Percentiles rank a stretch among this genome's conserved stretches.
phyloP scores from a whole-genome alignment of 2,329 filamentous ascomycete genomes.

The Penicillium sumatraense region DNA sequence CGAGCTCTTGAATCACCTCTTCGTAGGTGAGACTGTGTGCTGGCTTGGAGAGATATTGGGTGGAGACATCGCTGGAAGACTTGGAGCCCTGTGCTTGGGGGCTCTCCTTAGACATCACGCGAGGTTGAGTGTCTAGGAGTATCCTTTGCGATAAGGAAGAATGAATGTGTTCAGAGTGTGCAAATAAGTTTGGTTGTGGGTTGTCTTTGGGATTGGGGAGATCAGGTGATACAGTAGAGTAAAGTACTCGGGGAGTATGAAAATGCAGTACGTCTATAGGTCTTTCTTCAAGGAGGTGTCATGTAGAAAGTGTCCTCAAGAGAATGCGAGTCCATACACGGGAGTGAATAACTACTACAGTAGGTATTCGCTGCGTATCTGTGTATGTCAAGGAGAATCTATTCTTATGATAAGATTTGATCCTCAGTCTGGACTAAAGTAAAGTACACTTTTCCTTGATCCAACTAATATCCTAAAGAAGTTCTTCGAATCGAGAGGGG shows the following conservation, averaged over 20 bases:
- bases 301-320: constrained; percentile 38
- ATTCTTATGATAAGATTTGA: constrained; percentile 14
- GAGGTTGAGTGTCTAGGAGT: not conserved
- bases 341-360: too few species aligned
- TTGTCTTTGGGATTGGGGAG: too few species aligned
- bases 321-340: constrained; percentile 40
- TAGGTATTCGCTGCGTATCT: constrained; percentile 9
- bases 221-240: not conserved
- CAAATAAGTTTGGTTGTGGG: not conserved
- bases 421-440: constrained; percentile 15
- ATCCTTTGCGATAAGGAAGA: not conserved
- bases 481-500: too few species aligned
- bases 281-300: constrained; percentile 34
- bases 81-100: constrained; percentile 14
- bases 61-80: constrained; percentile 38
- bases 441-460: too few species aligned
- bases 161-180: not conserved
- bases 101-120: constrained; percentile 26
- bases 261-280: constrained; percentile 19
- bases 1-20: constrained; percentile 59
- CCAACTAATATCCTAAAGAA: too few species aligned
- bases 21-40: constrained; percentile 65
- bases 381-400: constrained; percentile 11
- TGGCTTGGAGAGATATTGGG: constrained; percentile 58
- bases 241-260: too few species aligned